Percentiles rank a stretch among this genome's conserved stretches.
Evolutionary conservation across 2,329 filamentous ascomycete species (phyloP).

Genomic region (Uncinocarpus reesii): DNA sequence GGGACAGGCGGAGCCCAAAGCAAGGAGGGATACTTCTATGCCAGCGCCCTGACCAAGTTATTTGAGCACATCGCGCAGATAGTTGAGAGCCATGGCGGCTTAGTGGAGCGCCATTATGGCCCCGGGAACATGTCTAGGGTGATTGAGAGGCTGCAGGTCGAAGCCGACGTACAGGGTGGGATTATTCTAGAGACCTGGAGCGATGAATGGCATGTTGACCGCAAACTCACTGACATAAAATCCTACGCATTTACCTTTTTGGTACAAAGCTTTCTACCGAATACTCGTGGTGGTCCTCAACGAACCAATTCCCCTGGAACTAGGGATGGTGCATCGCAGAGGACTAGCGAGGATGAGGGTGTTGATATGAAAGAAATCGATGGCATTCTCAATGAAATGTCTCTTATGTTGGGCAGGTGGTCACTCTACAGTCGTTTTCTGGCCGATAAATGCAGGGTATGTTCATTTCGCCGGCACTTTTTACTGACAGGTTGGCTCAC

Average conservation of each 20-base stretch:
- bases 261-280: conserved; percentile 80
- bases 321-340: conserved; percentile 41
- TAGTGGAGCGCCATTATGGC: conserved; percentile 93
- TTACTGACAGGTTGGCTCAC: background rate
- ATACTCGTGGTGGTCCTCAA: conserved; percentile 56
- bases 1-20: conserved; percentile 48
- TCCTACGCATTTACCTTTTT: conserved; percentile 96
- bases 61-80: conserved; percentile 98
- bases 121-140: conserved; percentile 87
- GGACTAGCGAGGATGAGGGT: conserved; percentile 73
- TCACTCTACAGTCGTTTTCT: conserved; percentile 85
- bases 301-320: conserved; percentile 67
- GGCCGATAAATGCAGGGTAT: conserved; percentile 71
- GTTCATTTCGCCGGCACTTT: conserved; percentile 28
- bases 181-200: conserved; percentile 94
- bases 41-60: conserved; percentile 75
- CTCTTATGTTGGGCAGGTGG: conserved; percentile 87
- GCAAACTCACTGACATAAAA: conserved; percentile 86
- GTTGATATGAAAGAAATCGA: conserved; percentile 97
- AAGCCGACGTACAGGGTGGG: conserved; percentile 91
- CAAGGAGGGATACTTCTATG: conserved; percentile 82
- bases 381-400: conserved; percentile 72
- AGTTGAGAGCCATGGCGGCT: conserved; percentile 76
- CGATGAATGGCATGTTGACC: conserved; percentile 74
- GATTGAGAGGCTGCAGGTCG: conserved; percentile 82